A percentile compares a stretch with the other conserved stretches of the same genome.
phyloP scores from a whole-genome alignment of 1,139 yeast genomes.

The Taphrina betulina region DNA sequence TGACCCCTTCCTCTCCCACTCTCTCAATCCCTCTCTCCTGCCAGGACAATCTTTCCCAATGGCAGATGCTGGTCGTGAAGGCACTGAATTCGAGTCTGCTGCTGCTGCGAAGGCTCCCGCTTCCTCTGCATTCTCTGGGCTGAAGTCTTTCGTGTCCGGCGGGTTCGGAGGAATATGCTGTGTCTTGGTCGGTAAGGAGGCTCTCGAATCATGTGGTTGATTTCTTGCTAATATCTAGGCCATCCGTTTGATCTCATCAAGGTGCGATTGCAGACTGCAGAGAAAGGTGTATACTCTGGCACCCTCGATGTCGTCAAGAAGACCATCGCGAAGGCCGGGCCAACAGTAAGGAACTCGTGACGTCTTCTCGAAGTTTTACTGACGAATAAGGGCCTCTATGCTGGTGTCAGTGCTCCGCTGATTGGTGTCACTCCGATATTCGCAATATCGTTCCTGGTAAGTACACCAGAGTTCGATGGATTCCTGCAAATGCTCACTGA shows the following conservation, averaged over 20 bases:
- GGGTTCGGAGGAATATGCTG: conserved; percentile 86
- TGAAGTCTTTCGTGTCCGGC: conserved; percentile 82
- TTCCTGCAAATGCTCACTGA: neutral
- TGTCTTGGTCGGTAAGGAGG: conserved; percentile 81
- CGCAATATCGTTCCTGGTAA: conserved; percentile 87
- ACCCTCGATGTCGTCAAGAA: conserved; percentile 66
- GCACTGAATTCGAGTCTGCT: conserved; percentile 11
- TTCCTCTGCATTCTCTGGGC: conserved; percentile 18
- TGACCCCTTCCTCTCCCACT: no score
- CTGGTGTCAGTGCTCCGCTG: conserved; percentile 87
- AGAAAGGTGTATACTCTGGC: conserved; percentile 57
- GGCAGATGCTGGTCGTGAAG: conserved; percentile 22
- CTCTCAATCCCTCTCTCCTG: no score
- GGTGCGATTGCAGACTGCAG: conserved; percentile 73
- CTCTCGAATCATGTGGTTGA: no score
- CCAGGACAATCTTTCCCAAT: no score
- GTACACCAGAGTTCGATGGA: conserved; percentile 48
- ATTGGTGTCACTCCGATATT: conserved; percentile 97
- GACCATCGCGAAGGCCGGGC: conserved; percentile 71
- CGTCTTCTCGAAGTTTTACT: neutral
- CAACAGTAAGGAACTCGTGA: conserved; percentile 42
- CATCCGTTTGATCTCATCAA: conserved; percentile 94
- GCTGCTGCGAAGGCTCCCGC: neutral
- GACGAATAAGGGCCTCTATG: conserved; percentile 61
- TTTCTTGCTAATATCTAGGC: conserved; percentile 4